These are phyloP conservation scores for Tricholoma saponaceum DNA, from an alignment of 768 basidiomycete genomes.

Conservation along the genomic window DNA sequence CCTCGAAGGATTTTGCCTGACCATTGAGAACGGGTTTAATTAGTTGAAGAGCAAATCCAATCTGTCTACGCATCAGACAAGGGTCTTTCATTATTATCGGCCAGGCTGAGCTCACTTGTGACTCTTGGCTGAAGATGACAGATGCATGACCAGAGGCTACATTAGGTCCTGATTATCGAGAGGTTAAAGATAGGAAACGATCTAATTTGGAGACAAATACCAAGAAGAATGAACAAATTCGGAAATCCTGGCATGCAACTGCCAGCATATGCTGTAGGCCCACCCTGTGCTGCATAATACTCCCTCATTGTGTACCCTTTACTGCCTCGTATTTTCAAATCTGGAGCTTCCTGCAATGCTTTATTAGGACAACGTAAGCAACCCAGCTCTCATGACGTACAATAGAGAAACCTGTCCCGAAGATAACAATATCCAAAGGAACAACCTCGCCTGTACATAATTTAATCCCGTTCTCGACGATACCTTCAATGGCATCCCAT, in stretches of 20 bases:
- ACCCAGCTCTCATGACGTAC: conserved; percentile 14
- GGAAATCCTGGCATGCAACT: conserved; percentile 53
- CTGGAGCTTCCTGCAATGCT: conserved; percentile 29
- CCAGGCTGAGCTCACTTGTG: conserved; percentile 36
- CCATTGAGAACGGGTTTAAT: conserved; percentile 49
- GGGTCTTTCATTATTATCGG: conserved; percentile 4
- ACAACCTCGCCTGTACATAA: conserved; percentile 45
- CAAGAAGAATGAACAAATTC: conserved; percentile 45
- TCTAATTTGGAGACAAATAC: conserved; percentile 19
- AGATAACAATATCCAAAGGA: conserved; percentile 53
- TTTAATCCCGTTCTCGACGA: conserved; percentile 47
- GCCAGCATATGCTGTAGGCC: conserved; percentile 51
- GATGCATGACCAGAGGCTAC: conserved; percentile 56
- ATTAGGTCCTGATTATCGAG: conserved; percentile 42
- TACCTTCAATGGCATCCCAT: conserved; percentile 44
- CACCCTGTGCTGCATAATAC: conserved; percentile 45
- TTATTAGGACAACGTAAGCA: background rate
- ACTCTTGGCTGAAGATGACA: conserved; percentile 51
- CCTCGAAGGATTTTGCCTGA: conserved; percentile 44
- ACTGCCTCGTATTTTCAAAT: conserved; percentile 38
- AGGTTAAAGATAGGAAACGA: background rate
- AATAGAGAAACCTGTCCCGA: conserved; percentile 49
- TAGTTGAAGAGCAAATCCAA: conserved; percentile 44
- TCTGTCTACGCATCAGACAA: conserved; percentile 28
- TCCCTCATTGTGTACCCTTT: conserved; percentile 37